A percentile compares a stretch with the other conserved stretches of the same genome.
phyloP scores from a whole-genome alignment of 495 filamentous ascomycete species.

The Jackrogersella multiformis region DNA sequence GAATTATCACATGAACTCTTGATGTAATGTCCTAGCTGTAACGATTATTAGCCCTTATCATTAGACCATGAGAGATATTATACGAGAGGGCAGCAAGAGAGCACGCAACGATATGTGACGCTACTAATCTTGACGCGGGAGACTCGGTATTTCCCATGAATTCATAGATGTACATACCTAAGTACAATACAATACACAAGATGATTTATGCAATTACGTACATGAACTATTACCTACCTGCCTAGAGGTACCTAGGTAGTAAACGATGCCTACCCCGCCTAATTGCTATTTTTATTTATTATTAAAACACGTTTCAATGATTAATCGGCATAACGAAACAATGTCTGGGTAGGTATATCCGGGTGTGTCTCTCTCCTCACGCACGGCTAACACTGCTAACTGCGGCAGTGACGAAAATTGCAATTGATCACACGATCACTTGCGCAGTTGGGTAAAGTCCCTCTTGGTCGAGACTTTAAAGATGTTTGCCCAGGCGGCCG shows the following conservation, averaged over 20 bases:
- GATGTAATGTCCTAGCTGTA: background rate
- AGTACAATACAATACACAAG: too few species aligned
- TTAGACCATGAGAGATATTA: slow-evolving; percentile 12
- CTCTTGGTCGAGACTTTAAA: slow-evolving; percentile 28
- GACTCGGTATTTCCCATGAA: background rate
- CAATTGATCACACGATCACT: slow-evolving; percentile 47
- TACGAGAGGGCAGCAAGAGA: slow-evolving; percentile 18
- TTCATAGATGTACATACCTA: too few species aligned
- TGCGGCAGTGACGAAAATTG: slow-evolving; percentile 31
- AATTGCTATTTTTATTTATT: slow-evolving; percentile 5
- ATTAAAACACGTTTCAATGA: background rate
- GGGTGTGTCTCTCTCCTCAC: background rate
- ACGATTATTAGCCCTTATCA: slow-evolving; percentile 10
- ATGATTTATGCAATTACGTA: too few species aligned
- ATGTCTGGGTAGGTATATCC: background rate
- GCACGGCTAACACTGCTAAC: slow-evolving; percentile 12
- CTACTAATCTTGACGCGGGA: background rate
- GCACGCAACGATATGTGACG: background rate
- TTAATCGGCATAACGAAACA: background rate
- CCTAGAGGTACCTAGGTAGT: too few species aligned
- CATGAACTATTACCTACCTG: too few species aligned
- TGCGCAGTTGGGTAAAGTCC: slow-evolving; percentile 41
- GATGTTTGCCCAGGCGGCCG: slow-evolving; percentile 27
- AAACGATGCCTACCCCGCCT: too few species aligned
- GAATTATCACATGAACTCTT: slow-evolving; percentile 7